phyloP scores from a whole-genome alignment of 1,139 yeast genomes.

The Diutina catenulata region DNA sequence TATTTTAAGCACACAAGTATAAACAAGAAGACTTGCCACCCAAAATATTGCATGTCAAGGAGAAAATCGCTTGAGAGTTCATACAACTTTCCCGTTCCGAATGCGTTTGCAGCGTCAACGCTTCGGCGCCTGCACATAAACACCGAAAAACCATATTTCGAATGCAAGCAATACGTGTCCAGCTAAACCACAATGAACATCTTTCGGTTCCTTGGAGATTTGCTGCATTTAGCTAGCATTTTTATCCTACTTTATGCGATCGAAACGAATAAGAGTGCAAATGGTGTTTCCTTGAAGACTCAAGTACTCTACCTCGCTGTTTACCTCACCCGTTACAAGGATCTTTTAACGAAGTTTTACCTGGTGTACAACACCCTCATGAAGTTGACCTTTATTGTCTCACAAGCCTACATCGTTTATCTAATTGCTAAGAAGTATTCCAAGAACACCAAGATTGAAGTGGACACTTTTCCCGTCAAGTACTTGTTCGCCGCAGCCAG shows the following conservation, averaged over 20 bases:
- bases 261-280: constrained; percentile 49
- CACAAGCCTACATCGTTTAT: constrained; percentile 67
- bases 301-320: constrained; percentile 73
- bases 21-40: too few species aligned
- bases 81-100: too few species aligned
- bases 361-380: constrained; percentile 69
- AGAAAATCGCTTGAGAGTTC: too few species aligned
- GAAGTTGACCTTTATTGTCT: constrained; percentile 69
- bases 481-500: constrained; percentile 59
- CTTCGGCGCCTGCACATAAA: too few species aligned
- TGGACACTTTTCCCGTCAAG: constrained; percentile 66
- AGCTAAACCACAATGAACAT: too few species aligned
- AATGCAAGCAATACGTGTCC: too few species aligned
- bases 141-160: too few species aligned
- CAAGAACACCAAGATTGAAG: constrained; percentile 37
- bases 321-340: constrained; percentile 69
- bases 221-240: constrained; percentile 75
- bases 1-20: too few species aligned
- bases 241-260: constrained; percentile 66
- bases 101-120: too few species aligned
- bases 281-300: constrained; percentile 83
- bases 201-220: constrained; percentile 57
- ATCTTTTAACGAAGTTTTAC: constrained; percentile 44
- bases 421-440: constrained; percentile 56
- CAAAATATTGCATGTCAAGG: too few species aligned